Evolutionary conservation across 495 filamentous ascomycete species (phyloP).

Genomic region (Podospora bellae-mahoneyi): DNA sequence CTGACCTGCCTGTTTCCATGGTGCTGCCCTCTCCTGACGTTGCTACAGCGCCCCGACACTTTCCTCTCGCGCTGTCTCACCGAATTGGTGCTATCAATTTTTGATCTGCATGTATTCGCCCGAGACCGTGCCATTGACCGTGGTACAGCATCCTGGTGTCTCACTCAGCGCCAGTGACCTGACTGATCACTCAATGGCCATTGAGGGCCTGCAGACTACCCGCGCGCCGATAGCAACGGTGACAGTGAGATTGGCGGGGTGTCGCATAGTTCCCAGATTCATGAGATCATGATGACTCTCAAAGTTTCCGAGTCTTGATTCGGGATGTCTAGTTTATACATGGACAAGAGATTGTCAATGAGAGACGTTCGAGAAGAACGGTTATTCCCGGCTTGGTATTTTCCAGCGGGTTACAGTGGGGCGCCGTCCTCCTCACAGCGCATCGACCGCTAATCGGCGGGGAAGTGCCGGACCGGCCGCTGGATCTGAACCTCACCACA

Average conservation of each 20-base stretch:
- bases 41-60: not conserved
- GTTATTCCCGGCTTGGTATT: conserved; percentile 4
- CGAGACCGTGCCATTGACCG: not conserved
- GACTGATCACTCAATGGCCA: not conserved
- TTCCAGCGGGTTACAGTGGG: not conserved
- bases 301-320: not conserved
- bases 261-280: not conserved
- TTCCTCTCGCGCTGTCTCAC: not conserved
- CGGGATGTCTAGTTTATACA: not conserved
- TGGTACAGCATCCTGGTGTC: not conserved
- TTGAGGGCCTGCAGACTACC: not conserved
- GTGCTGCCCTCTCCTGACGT: not conserved
- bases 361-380: not conserved
- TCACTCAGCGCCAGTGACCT: not conserved
- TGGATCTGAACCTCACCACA: conserved; percentile 40
- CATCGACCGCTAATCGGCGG: not conserved
- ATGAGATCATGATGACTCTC: not conserved
- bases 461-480: not conserved
- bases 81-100: not conserved
- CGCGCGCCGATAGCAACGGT: not conserved
- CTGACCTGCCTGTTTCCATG: not conserved
- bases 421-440: not conserved
- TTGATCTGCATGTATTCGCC: not conserved
- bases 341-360: not conserved
- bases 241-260: not conserved